Evolutionary conservation across 352 stramenopile species (phyloP), one percentile per base, ranked within the genome.

Genomic region (Phytophthora tubulina): DNA sequence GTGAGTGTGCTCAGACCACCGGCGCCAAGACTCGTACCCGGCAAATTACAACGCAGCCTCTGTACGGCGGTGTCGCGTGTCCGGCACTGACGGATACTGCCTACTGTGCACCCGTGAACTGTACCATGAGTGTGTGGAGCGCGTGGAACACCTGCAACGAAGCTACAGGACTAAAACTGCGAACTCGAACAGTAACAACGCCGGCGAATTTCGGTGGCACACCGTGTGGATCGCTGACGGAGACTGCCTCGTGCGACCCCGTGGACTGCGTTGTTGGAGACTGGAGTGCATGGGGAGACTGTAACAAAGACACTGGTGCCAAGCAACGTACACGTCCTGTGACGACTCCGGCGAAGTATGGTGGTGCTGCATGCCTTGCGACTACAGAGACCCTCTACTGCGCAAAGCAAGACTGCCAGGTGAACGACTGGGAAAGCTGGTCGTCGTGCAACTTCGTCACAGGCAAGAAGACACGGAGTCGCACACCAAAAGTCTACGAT

Each of bases 401-500:
- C 67, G 59, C 33, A 8, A 66, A 63, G 33, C 71, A 84, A 17
- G 49, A 91, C 63, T 92, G 85, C 38, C 62, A 79, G 36, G 50
- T 92, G 33, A 84, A 78, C 69, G 70, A 77, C 4, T 93, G 78
- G 77, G 59, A 56, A 2, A 60, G 55, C 10, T 89, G 80, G 77
- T 81, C 74, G 0, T 59, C 53, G 0, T 93, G 85, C 49, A 72
- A 91, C 60, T 75, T 81, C 36, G 46, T 49, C 11, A 81, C 59
- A 3, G 75, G 78, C 17, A 72, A 72, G 9, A 90, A 88, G 72
- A 83, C 73, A 1, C 83, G 70, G n/a, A 80, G 54, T 21, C 74
- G 80, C 8, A 88, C 76, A 0, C 60, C 87, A 21, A 81, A 80
- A 56, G 32, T 72, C 6, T 74, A 75, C 70, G 51, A 74, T 9